phyloP scores from a whole-genome alignment of 2,329 filamentous ascomycete genomes.

The Hymenoscyphus occultus region DNA sequence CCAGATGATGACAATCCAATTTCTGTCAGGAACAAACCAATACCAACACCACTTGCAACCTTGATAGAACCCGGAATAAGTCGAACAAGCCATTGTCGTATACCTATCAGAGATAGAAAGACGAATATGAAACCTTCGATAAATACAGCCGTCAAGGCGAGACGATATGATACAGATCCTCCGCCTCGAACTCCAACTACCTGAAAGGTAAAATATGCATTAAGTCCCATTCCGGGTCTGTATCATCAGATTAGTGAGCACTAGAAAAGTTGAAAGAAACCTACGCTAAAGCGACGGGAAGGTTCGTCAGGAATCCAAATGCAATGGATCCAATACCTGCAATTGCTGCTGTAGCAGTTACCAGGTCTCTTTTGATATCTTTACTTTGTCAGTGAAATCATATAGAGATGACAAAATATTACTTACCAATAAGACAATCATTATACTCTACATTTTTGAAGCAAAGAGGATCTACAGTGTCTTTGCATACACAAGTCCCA shows the following conservation, averaged over 20 bases:
- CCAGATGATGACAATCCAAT: slow-evolving; percentile 74
- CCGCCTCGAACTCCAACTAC: slow-evolving; percentile 60
- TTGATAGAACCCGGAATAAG: slow-evolving; percentile 64
- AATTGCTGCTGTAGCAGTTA: slow-evolving; percentile 81
- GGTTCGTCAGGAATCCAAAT: slow-evolving; percentile 79
- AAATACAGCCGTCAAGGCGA: slow-evolving; percentile 63
- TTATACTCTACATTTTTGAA: slow-evolving; percentile 40
- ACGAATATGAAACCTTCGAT: slow-evolving; percentile 64
- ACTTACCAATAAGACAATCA: slow-evolving; percentile 40
- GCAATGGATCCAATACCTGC: slow-evolving; percentile 70
- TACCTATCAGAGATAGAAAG: slow-evolving; percentile 61
- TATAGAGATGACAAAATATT: not conserved
- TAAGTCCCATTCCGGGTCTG: slow-evolving; percentile 65
- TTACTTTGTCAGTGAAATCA: slow-evolving; percentile 12
- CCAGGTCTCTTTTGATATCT: slow-evolving; percentile 70
- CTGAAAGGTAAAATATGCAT: slow-evolving; percentile 66
- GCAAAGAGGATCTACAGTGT: slow-evolving; percentile 33
- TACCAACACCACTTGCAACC: slow-evolving; percentile 62
- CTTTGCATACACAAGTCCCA: slow-evolving; percentile 66
- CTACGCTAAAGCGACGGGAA: slow-evolving; percentile 74
- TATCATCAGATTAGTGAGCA: slow-evolving; percentile 6
- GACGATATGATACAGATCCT: slow-evolving; percentile 54
- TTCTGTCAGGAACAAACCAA: slow-evolving; percentile 61
- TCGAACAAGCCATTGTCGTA: slow-evolving; percentile 70
- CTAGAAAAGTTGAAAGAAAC: slow-evolving; percentile 30